Base-by-base conservation (phyloP, 179 eudicot species). In the Actinidia chinensis region DNA sequence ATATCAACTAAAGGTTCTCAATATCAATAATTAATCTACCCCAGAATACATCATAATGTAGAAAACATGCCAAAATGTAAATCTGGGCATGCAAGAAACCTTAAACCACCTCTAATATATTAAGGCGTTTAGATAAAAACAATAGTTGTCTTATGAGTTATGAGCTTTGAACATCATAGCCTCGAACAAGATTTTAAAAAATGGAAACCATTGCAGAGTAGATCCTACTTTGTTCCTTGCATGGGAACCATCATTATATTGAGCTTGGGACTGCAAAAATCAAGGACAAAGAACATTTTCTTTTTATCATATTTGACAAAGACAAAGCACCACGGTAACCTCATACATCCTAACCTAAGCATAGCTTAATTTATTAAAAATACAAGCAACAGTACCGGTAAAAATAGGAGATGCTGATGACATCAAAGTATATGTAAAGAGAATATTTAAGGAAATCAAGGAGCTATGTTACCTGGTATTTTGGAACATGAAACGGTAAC, bases 211-310 rank as follows among this genome's bases (percentile, higher is more conserved):
- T 18, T 42, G 22, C 48, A 15, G 47, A 66, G 17, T 22, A 42
- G 70, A 15, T 14, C 17, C 48, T 42, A 66, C 1, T 42, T 48
- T 17, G 67, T 63, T n/a, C 70, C 70, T 66, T 66, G 70, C 48
- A 42, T 66, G 46, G 47, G 70, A 66, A 42, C 70, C 70, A 66
- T 66, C 70, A 66, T 66, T 36, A 42, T 66, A 48, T 18, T 42
- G 70, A 40, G 70, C 70, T 66, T 42, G 70, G 6, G 70, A 66
- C 70, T 66, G 70, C 70, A 18, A 40, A 66, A 28, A 12, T 5
- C 12, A 42, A 66, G 18, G 48, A 66, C 7, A 9, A 42, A 66
- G 23, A 42, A 6, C 11, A 42, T 3, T 36, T 36, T 36, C 40
- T 36, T 36, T 40, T 17, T 18, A 20, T 40, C 48, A 42, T 18